Evolutionary conservation across 2,329 filamentous ascomycete species (phyloP), one percentile per base, ranked within the genome.

Genomic region (Penicillium frequentans): DNA sequence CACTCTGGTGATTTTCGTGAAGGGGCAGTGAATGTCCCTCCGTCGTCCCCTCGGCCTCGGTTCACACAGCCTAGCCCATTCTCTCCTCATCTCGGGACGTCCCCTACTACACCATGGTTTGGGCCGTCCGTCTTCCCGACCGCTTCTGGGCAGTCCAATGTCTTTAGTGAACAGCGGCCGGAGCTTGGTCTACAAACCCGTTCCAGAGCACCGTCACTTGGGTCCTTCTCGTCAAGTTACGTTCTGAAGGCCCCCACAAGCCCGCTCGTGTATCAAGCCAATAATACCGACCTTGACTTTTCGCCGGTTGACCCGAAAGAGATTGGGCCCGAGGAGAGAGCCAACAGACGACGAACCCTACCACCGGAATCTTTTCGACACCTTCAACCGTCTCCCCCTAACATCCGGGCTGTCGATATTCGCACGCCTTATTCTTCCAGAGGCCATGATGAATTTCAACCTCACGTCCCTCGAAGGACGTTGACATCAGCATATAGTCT

Each of bases 211-310:
- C 87, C 88, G 8, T 87, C 86, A 1, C 69, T 89, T 10, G 88
- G 87, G 3, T 91, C 91, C 1, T 81, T 90, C 14, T 88, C 90
- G 0, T 89, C 87, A 2, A 92, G 86, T 65, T 97, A 96, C 72
- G 82, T 90, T 31, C 89, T 96, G 60, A 89, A 93, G 74, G 86
- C 90, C 2, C 93, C 95, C 0, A 98, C 95, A 2, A 98, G 93
- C 67, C 95, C 95, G 14, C 80, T 99, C 11, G 93, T 96, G 1
- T 88, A 97, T 68, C 91, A 92, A 43, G 86, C 91, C 68, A 96
- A 88, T 75, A 95, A 93, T 64, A 88, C 91, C 7, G 91, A 95
- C 64, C 70, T 89, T 23, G 87, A 91, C 56, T 79, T 89, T 48
- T 80, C 85, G 2, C 79, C 83, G 61, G 73, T 82, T 53, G 79